Evolutionary conservation across 192 early-diverging fungal genomes (phyloP), one percentile per base, ranked within the genome.

Genomic region (Lunasporangiospora selenospora): DNA sequence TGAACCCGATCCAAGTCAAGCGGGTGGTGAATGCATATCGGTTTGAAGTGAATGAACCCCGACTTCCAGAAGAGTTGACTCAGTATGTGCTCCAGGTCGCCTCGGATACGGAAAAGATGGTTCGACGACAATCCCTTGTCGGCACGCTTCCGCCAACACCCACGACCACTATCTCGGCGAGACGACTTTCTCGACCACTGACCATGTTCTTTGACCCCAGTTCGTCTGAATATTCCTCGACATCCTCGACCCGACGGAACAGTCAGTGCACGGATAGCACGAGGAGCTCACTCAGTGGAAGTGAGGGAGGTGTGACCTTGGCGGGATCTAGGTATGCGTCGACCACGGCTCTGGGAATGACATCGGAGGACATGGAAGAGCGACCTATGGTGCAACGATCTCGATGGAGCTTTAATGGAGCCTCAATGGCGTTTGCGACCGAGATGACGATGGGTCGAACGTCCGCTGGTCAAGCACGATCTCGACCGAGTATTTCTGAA

Each of bases 11-110:
- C 41, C 93, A 95, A 59, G 78, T 93, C 26, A 83, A 86, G 38
- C 82, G 88, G 10, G 84, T 83, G n/a, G 85, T 95, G 18, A 80
- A 84, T 24, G 71, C 81, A 34, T 98, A 98, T 66, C 82, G 88
- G 16, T 98, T 95, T 69, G 96, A 98, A 64, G 90, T 93, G 10
- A 88, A 87, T 24, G 96, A 98, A 65, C 45, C 73, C n/a, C 61
- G 80, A 3, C 67, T 97, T 30, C 77, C 89, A 11, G 75, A 80
- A 21, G 93, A 93, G 27, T 81, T 96, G 7, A 83, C 81, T 52
- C 81, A 86, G 41, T 94, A 95, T 69, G 78, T 91, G 8, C 71
- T 87, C 29, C 82, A 87, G 37, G 80, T 90, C 15, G 87, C 87
- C 41, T 87, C 88, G 24, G 89, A 91, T 32, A 82, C 87, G 0